Percentiles rank a stretch among this genome's conserved stretches.
Conservation (phyloP, 257 asterid genomes). For the Solanum lycopersicoides region DNA sequence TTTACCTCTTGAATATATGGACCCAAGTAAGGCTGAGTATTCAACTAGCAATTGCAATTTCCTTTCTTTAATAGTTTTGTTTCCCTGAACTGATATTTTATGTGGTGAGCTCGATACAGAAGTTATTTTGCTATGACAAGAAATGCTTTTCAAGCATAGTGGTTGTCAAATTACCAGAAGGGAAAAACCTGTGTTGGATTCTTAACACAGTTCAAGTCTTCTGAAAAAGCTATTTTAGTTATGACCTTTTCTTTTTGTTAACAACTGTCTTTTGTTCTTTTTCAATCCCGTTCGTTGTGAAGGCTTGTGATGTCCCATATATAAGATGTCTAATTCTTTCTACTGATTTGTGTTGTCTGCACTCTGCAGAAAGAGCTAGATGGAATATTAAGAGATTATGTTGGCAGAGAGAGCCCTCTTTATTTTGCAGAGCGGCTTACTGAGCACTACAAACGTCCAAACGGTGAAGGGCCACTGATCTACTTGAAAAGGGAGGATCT, state of each 20-base stretch:
- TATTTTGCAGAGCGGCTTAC: constrained; percentile 88
- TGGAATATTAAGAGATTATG: constrained; percentile 84
- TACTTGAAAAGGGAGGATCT: constrained; percentile 93
- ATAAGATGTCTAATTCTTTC: not conserved
- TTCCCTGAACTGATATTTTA: not conserved
- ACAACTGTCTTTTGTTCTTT: not conserved
- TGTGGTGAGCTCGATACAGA: not conserved
- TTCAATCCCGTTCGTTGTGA: not conserved
- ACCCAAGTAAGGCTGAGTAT: not conserved
- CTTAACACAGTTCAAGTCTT: not conserved
- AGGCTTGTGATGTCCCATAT: not conserved
- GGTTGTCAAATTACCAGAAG: not conserved
- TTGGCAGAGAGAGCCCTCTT: constrained; percentile 92
- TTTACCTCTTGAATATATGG: not conserved
- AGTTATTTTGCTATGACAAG: not conserved
- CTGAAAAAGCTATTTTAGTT: not conserved
- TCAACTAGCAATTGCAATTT: not conserved
- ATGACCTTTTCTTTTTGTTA: not conserved
- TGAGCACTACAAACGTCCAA: constrained; percentile 61
- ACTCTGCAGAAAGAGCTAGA: constrained; percentile 64
- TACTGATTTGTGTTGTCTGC: constrained; percentile 3
- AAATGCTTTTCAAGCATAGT: not conserved
- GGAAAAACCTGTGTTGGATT: not conserved
- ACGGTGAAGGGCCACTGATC: constrained; percentile 75
- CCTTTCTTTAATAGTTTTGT: not conserved